phyloP scores from a whole-genome alignment of 1,139 yeast species.

The Yamadazyma friedrichii region DNA sequence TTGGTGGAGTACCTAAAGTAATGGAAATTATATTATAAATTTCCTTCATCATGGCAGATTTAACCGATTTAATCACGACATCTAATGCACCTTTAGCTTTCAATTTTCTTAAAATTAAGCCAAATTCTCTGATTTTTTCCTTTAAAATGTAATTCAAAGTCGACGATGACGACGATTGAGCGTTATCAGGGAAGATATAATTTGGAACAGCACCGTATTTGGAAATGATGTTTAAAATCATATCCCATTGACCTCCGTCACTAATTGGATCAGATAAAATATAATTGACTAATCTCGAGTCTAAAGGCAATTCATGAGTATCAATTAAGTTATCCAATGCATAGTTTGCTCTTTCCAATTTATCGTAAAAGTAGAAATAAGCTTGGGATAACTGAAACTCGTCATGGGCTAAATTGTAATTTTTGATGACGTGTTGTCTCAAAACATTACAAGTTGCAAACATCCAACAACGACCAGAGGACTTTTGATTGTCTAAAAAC shows the following conservation, averaged over 20 bases:
- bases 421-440: constrained; percentile 60
- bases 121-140: constrained; percentile 72
- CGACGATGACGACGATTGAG: constrained; percentile 58
- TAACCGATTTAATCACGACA: constrained; percentile 26
- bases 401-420: constrained; percentile 60
- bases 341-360: constrained; percentile 54
- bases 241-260: constrained; percentile 88
- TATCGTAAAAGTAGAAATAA: constrained; percentile 34
- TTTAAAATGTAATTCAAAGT: constrained; percentile 61
- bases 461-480: constrained; percentile 84
- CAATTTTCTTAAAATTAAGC: constrained; percentile 59
- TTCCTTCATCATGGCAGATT: constrained; percentile 54
- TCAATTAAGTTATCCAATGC: constrained; percentile 74
- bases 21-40: constrained; percentile 63
- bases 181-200: constrained; percentile 67
- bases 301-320: constrained; percentile 62
- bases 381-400: constrained; percentile 67
- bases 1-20: constrained; percentile 76
- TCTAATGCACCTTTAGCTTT: constrained; percentile 25
- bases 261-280: constrained; percentile 61
- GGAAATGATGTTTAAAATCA: constrained; percentile 70
- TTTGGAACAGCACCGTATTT: constrained; percentile 81
- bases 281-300: constrained; percentile 64
- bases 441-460: constrained; percentile 78
- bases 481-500: constrained; percentile 62